Base-by-base conservation (phyloP, 2,329 filamentous ascomycete genomes). In the Colletotrichum lini region DNA sequence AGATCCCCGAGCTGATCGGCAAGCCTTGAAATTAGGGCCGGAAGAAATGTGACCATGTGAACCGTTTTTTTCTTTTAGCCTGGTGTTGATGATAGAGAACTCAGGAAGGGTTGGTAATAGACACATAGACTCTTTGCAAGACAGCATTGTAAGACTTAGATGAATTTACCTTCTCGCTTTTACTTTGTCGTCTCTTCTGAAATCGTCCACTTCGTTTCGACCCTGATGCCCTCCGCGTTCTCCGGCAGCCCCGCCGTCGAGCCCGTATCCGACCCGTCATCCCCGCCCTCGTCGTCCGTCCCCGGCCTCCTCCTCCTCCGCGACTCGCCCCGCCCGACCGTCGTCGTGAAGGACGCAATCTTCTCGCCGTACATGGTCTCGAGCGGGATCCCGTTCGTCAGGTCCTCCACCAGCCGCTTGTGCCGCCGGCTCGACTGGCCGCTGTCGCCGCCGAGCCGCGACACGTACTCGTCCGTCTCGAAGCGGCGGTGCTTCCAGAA, bases 181-280 rank as follows among this genome's bases (percentile, higher is more conserved):
- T 58, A 57, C 18, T 67, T 67, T 18, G 64, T 67, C 12, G 57
- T 67, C 49, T 67, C 65, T 40, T 67, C 65, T 26, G 42, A 53
- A n/a, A 67, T 67, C 4, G 65, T 54, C 65, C 65, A 67, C n/a
- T 67, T 67, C 21, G 65, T 67, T n/a, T 67, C 65, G 13, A 67
- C 56, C 26, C 45, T 67, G 30, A 67, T 67, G 13, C 49, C 57
- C 30, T 67, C 57, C 30, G 65, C 65, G 10, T 67, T 67, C 23
- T 57, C 54, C n/a, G 65, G 65, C 5, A 67, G 21, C n/a, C 65
- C 62, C 10, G 23, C 23, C 21, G 47, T 67, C 21, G 65, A 67
- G 23, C 62, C 57, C 15, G 65, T 62, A 18, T 62, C 57, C 65
- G 65, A 67, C 1, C 61, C 38, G 54, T 45, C 38, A 16, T 67